Conservation (phyloP, 2,329 filamentous ascomycete genomes). For the Talaromyces sp. region DNA sequence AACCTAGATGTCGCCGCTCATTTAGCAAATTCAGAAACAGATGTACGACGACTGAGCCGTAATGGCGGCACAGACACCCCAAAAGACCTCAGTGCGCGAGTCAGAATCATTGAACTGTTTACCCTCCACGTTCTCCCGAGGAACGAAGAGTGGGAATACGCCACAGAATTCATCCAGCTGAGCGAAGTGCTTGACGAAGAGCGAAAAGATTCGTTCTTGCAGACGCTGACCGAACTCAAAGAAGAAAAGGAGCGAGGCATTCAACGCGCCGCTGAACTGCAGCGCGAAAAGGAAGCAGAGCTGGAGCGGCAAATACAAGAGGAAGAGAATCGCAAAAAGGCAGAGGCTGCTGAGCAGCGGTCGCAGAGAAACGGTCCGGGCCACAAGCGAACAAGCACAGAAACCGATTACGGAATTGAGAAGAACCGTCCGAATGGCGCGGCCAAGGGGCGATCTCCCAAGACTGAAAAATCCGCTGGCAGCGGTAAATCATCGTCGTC, state of each 20-base stretch:
- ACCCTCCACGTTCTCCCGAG: slow-evolving; percentile 89
- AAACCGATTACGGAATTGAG: slow-evolving; percentile 67
- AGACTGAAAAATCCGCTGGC: slow-evolving; percentile 22
- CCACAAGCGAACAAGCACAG: slow-evolving; percentile 55
- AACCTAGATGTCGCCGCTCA: slow-evolving; percentile 66
- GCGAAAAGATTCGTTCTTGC: slow-evolving; percentile 78
- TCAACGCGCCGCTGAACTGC: slow-evolving; percentile 55
- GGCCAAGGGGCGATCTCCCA: slow-evolving; percentile 22
- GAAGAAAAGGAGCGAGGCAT: slow-evolving; percentile 77
- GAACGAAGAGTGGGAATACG: slow-evolving; percentile 95
- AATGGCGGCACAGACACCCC: slow-evolving; percentile 71
- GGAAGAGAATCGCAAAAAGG: slow-evolving; percentile 37
- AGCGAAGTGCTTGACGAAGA: slow-evolving; percentile 89
- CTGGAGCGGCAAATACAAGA: slow-evolving; percentile 42
- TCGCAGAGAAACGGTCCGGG: slow-evolving; percentile 19
- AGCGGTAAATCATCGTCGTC: slow-evolving; percentile 19
- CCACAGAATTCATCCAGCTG: slow-evolving; percentile 80
- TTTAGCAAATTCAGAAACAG: slow-evolving; percentile 42
- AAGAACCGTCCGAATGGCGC: slow-evolving; percentile 40
- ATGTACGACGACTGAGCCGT: slow-evolving; percentile 27
- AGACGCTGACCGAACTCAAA: slow-evolving; percentile 75
- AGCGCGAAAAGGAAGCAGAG: slow-evolving; percentile 57
- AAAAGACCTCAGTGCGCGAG: slow-evolving; percentile 73
- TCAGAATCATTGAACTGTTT: slow-evolving; percentile 93
- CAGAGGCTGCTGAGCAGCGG: slow-evolving; percentile 37